Evolutionary conservation across 2,329 filamentous ascomycete species (phyloP).

Genomic region (Sporothrix curviconia): DNA sequence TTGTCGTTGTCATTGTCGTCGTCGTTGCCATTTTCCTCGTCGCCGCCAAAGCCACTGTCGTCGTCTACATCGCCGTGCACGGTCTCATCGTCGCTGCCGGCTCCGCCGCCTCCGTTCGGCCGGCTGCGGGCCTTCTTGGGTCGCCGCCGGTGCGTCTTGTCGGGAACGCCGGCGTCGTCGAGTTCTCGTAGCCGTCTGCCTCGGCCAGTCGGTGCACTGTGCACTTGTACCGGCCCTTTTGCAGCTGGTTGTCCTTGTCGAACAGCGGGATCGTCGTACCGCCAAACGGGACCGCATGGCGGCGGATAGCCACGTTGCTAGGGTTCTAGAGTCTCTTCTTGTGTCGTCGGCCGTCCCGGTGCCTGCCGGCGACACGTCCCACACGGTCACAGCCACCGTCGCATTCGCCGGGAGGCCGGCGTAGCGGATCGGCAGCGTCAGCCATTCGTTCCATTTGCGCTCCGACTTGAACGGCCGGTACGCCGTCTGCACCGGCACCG

Average conservation of each 20-base stretch:
- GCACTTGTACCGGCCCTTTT: slow-evolving; percentile 90
- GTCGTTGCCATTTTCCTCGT: slow-evolving; percentile 31
- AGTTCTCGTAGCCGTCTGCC: slow-evolving; percentile 77
- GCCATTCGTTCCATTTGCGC: slow-evolving; percentile 88
- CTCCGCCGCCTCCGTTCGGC: slow-evolving; percentile 36
- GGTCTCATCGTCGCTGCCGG: slow-evolving; percentile 31
- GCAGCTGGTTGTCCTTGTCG: slow-evolving; percentile 81
- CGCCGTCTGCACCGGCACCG: slow-evolving; percentile 83
- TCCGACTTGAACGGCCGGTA: slow-evolving; percentile 84
- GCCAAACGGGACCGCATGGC: slow-evolving; percentile 83
- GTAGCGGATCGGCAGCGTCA: slow-evolving; percentile 78
- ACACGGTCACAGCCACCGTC: slow-evolving; percentile 84
- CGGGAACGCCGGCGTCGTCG: slow-evolving; percentile 67
- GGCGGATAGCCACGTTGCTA: slow-evolving; percentile 58
- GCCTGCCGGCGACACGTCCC: slow-evolving; percentile 83
- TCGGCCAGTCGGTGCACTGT: slow-evolving; percentile 71
- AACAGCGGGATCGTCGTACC: slow-evolving; percentile 91
- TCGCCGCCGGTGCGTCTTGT: slow-evolving; percentile 40
- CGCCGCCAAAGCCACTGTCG: no score
- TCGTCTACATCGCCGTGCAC: slow-evolving; percentile 54
- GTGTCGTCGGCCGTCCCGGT: slow-evolving; percentile 39
- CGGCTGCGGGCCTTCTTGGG: slow-evolving; percentile 32
- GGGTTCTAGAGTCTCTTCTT: no score
- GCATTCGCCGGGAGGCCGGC: slow-evolving; percentile 74
- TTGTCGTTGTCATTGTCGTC: slow-evolving; percentile 33